Evolutionary conservation across 805 yeast species (phyloP).

Genomic region (Lipomyces spencermartinsiae): DNA sequence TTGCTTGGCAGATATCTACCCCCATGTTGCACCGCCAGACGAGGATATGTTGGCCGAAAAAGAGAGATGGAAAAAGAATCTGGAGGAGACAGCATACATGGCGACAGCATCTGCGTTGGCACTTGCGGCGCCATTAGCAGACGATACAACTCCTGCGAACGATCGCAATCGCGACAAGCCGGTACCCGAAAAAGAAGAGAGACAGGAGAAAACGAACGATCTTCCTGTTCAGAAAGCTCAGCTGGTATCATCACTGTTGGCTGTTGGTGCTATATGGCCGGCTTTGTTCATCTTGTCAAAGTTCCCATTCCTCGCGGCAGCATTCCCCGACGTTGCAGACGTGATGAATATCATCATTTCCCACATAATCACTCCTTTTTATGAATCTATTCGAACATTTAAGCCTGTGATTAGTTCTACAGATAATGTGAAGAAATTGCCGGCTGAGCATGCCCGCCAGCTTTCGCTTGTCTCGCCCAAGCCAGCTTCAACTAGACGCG

Average conservation of each 20-base stretch:
- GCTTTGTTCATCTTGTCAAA: slow-evolving; percentile 62
- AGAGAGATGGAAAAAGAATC: slow-evolving; percentile 52
- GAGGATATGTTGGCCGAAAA: slow-evolving; percentile 55
- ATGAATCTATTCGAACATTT: slow-evolving; percentile 34
- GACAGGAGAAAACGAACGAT: slow-evolving; percentile 11
- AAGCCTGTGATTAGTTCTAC: slow-evolving; percentile 4
- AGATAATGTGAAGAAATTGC: slow-evolving; percentile 17
- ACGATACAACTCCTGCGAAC: slow-evolving; percentile 49
- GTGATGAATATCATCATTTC: slow-evolving; percentile 59
- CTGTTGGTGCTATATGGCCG: slow-evolving; percentile 68
- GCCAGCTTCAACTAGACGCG: slow-evolving; percentile 21
- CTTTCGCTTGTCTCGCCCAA: slow-evolving; percentile 16
- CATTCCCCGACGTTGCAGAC: slow-evolving; percentile 57
- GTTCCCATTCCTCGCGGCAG: slow-evolving; percentile 65
- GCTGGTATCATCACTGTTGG: slow-evolving; percentile 60
- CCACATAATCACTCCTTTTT: slow-evolving; percentile 58
- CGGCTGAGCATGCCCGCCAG: slow-evolving; percentile 2
- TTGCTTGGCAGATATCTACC: slow-evolving; percentile 65
- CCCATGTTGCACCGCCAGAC: slow-evolving; percentile 61
- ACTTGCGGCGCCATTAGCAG: slow-evolving; percentile 80
- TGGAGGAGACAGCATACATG: slow-evolving; percentile 62
- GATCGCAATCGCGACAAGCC: slow-evolving; percentile 45
- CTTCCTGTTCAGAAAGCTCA: slow-evolving; percentile 49
- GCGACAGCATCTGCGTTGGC: slow-evolving; percentile 83
- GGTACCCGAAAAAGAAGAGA: slow-evolving; percentile 18